Evolutionary conservation across 2,329 filamentous ascomycete genomes (phyloP), one percentile per base, ranked within the genome.

Genomic region (Fusarium anthophilum): DNA sequence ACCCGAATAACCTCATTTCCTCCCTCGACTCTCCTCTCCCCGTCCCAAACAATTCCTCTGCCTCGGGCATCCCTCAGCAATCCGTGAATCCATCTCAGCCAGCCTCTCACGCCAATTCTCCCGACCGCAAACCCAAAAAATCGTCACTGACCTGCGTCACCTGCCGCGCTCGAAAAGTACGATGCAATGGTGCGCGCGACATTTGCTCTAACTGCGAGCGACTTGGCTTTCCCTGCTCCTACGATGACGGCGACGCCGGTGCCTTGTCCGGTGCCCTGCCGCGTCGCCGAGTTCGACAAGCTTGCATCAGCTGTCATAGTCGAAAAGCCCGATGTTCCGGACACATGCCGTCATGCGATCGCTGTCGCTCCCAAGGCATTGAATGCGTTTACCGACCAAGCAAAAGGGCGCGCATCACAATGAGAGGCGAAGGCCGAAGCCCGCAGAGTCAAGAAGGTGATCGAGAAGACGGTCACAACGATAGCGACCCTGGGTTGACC

Each of bases 301-400:
- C 88, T 35, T 90, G 88, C 74, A 83, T 87, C 76, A 88, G 85
- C 76, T 90, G 88, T 78, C 88, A 90, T 72, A 86, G 87, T 39
- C 84, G 88, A 74, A 90, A 90, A 77, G 88, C 88, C 37, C 83
- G 88, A 55, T 90, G 88, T 80, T 89, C 86, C 59, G 88, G 88
- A n/a, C 86, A 89, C 71, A 82, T 86, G 56, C 88, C 88, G 8
- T 84, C 86, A 59, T 90, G 88, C 75, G 87, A 89, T 57, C 83
- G 82, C 26, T 84, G 83, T 44, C 86, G 86, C 28, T 80, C 83
- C 9, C 87, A 89, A 59, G 87, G 86, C 13, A 86, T 89, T 58
- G 86, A 89, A 37, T 90, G 88, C 63, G 81, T 90, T 61, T 90
- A 90, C 72, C 86, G 86, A 26, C 84, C 85, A 10, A 84, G 85